These are phyloP conservation scores for Metschnikowia lochheadii DNA, from an alignment of 805 yeast species.

Conservation along the genomic window DNA sequence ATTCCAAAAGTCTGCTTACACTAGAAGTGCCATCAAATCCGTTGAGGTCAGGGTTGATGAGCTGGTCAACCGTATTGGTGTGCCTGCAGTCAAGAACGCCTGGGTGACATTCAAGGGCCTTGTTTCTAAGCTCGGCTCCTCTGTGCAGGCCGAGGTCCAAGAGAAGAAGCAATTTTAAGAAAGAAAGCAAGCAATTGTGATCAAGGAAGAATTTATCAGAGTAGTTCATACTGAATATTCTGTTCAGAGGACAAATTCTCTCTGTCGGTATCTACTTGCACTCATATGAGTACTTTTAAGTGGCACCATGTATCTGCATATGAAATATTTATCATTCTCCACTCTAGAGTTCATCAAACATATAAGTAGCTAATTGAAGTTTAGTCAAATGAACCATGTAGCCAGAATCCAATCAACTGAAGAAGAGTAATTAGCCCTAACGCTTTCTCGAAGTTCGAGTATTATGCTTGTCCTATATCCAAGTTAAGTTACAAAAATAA, in stretches of 20 bases:
- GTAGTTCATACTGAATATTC: too few relatives aligned
- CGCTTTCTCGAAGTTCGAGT: too few relatives aligned
- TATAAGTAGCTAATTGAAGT: too few relatives aligned
- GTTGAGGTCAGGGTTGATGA: slow-evolving; percentile 53
- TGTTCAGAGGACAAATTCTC: background rate
- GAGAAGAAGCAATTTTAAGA: slow-evolving; percentile 22
- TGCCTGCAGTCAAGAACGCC: slow-evolving; percentile 33
- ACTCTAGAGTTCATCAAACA: too few relatives aligned
- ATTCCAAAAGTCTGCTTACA: slow-evolving; percentile 69
- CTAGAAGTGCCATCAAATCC: slow-evolving; percentile 62
- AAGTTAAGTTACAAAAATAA: too few relatives aligned
- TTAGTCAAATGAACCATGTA: background rate
- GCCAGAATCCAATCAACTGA: too few relatives aligned
- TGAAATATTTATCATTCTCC: background rate
- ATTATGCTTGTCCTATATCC: too few relatives aligned
- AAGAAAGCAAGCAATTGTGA: too few relatives aligned
- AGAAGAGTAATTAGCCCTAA: too few relatives aligned
- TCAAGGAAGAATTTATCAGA: too few relatives aligned
- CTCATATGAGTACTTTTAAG: background rate
- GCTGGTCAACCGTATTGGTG: slow-evolving; percentile 23
- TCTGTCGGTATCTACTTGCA: background rate
- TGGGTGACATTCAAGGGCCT: slow-evolving; percentile 35
- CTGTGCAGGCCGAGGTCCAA: slow-evolving; percentile 35
- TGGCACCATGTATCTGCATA: background rate
- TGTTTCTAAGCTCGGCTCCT: slow-evolving; percentile 26